Percentiles rank a stretch among this genome's conserved stretches.
phyloP scores from a whole-genome alignment of 306 rosid genomes.

The Luffa acutangula region DNA sequence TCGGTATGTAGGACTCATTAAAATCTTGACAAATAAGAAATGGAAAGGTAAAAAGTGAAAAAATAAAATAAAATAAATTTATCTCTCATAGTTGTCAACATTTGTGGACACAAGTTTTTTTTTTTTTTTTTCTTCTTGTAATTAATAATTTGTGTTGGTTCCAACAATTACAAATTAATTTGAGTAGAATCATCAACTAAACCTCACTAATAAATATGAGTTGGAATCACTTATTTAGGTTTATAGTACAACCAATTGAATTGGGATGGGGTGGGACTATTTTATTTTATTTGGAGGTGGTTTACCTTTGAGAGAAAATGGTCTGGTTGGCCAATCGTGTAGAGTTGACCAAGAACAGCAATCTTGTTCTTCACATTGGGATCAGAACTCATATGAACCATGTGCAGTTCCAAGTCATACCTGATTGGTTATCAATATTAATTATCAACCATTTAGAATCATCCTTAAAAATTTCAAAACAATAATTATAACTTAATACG shows the following conservation, averaged over 20 bases:
- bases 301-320: conserved; percentile 41
- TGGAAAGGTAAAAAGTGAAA: too few species aligned
- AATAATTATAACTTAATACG: background rate
- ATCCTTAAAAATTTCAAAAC: background rate
- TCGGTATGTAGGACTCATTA: too few species aligned
- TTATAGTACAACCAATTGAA: background rate
- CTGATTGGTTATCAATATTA: conserved; percentile 13
- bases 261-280: background rate
- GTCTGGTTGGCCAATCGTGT: conserved; percentile 39
- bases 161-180: background rate
- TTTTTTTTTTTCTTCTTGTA: too few species aligned
- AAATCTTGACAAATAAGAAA: too few species aligned
- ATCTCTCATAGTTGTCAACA: too few species aligned
- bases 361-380: conserved; percentile 11
- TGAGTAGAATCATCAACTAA: background rate
- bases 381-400: conserved; percentile 42
- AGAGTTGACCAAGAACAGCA: conserved; percentile 50
- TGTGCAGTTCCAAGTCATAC: conserved; percentile 62
- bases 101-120: too few species aligned
- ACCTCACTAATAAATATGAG: background rate
- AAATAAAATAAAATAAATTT: too few species aligned
- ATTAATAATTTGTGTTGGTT: background rate
- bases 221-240: background rate
- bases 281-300: background rate
- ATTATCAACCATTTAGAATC: background rate